These are phyloP conservation scores for Asterella californica DNA, from an alignment of 225 moss, liverwort and hornwort species.

Conservation along the genomic window DNA sequence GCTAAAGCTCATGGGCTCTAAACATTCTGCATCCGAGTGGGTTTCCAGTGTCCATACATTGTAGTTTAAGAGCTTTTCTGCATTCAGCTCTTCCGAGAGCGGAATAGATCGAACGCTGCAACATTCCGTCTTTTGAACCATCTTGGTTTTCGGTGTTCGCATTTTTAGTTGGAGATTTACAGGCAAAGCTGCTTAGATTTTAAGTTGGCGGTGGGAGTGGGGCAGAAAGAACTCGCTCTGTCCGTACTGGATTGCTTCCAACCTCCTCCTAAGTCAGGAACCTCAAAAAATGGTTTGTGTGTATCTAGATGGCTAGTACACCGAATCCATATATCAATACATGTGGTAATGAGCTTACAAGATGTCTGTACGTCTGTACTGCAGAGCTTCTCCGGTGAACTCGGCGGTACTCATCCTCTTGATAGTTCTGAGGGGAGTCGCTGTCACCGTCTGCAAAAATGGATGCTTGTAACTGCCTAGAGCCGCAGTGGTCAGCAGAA, in stretches of 20 bases:
- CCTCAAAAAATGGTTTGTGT: background rate
- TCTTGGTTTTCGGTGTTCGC: no score
- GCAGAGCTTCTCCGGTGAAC: constrained; percentile 9
- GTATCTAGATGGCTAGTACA: background rate
- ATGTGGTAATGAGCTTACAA: background rate
- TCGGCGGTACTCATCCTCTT: background rate
- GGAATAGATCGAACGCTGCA: background rate
- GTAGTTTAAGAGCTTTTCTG: background rate
- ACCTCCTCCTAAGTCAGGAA: background rate
- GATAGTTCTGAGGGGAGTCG: background rate
- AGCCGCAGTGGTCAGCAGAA: constrained; percentile 54
- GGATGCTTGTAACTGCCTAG: constrained; percentile 50
- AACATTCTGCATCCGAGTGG: background rate
- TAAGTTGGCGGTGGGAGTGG: background rate
- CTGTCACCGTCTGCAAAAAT: constrained; percentile 16
- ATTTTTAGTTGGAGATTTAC: background rate
- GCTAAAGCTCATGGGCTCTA: background rate
- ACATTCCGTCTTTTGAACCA: background rate
- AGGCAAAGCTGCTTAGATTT: background rate
- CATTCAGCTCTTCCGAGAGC: background rate
- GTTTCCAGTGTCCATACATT: background rate
- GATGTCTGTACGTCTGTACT: background rate
- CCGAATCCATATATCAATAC: no score
- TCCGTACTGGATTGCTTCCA: no score
- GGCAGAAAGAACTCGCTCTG: background rate